A percentile compares a stretch with the other conserved stretches of the same genome.
phyloP scores from a whole-genome alignment of 2,329 filamentous ascomycete genomes.

The Coniochaeta ligniaria region DNA sequence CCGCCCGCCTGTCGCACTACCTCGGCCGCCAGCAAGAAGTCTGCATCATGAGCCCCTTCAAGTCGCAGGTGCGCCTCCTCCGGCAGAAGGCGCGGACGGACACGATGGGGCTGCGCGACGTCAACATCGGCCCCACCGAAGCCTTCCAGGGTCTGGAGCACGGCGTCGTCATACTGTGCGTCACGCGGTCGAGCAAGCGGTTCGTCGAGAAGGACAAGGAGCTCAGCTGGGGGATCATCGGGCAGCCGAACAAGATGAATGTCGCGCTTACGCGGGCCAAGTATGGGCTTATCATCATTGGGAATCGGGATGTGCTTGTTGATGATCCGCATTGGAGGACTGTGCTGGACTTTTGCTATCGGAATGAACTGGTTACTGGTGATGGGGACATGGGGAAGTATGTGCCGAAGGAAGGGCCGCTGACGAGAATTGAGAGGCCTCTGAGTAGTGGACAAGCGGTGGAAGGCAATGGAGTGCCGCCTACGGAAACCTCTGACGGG shows the following conservation, averaged over 20 bases:
- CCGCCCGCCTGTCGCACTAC: slow-evolving; percentile 3
- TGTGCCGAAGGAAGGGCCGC: neutral
- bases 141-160: slow-evolving; percentile 16
- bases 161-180: slow-evolving; percentile 15
- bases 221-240: slow-evolving; percentile 13
- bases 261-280: slow-evolving; percentile 16
- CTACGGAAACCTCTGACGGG: neutral
- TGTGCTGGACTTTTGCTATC: slow-evolving; percentile 9
- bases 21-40: slow-evolving; percentile 9
- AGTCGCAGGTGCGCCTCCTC: slow-evolving; percentile 12
- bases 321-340: slow-evolving; percentile 9
- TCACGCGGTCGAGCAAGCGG: slow-evolving; percentile 11
- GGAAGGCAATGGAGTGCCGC: neutral
- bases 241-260: slow-evolving; percentile 13
- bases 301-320: slow-evolving; percentile 9
- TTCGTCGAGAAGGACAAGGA: slow-evolving; percentile 13
- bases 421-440: neutral
- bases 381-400: slow-evolving; percentile 19
- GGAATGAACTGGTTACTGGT: slow-evolving; percentile 6
- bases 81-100: slow-evolving; percentile 5
- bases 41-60: slow-evolving; percentile 16
- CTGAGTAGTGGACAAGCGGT: neutral
- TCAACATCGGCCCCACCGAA: slow-evolving; percentile 16
- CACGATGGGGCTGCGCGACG: slow-evolving; percentile 7
- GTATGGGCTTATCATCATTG: slow-evolving; percentile 14